Base-by-base conservation (phyloP, 495 filamentous ascomycete genomes). In the Astrocystis sublimbata region DNA sequence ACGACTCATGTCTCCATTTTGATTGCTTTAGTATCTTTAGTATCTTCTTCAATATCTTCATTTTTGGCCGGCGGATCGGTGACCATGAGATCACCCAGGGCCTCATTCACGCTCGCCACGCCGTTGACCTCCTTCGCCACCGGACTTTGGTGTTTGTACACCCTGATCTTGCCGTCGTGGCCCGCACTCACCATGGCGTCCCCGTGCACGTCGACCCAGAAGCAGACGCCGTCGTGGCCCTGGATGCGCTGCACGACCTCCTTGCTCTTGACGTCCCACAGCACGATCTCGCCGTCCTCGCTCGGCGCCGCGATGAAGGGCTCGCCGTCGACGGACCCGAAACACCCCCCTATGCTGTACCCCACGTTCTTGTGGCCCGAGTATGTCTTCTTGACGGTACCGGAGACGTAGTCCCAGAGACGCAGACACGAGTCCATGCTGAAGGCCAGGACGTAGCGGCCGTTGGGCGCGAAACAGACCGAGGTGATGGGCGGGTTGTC, bases 401-500 rank as follows among this genome's bases (percentile, higher is more conserved):
- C 92, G 26, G 91, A 86, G 3, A 94, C 88, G 66, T 97, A 98
- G 74, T 96, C 89, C 94, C 94, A 98, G 54, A 98, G 79, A 13
- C 94, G 86, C 9, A 98, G 83, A 65, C 89, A 93, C 50, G 85
- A 89, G 75, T 98, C 94, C 73, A 97, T 83, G 60, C 89, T 94
- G 77, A 90, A 96, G 13, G 94, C 94, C 4, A 97, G 81, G 23
- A 98, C 87, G 74, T 89, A 96, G 50, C 89, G 91, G 23, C 94
- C 92, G 69, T 98, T 98, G 3, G 96, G 94, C 40, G 88, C 89
- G 76, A 98, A 98, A 65, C 88, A 87, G 31, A 97, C 94, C 38
- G 85, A 87, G n/a, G 90, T 91, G 0, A 97, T 92, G 9, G 92
- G 86, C 1, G 92, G 90, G 72, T 96, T 96, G 75, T 98, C 96